phyloP scores from a whole-genome alignment of 2,329 filamentous ascomycete genomes.

The Curvularia sp. region DNA sequence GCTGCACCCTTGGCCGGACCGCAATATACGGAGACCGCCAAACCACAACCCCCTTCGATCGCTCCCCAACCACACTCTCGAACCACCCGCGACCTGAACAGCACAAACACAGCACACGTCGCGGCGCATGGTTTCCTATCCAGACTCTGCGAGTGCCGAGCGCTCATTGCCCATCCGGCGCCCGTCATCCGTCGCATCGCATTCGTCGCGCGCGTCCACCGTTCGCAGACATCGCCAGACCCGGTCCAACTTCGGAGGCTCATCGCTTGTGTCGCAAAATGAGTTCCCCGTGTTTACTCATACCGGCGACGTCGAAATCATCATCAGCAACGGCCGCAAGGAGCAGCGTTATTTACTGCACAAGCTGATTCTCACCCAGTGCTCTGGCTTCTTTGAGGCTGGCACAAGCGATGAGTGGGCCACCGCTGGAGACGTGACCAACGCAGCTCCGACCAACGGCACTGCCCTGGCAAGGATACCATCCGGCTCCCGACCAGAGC shows the following conservation, averaged over 20 bases:
- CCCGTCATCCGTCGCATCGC: slow-evolving; percentile 68
- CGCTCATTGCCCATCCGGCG: slow-evolving; percentile 65
- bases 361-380: slow-evolving; percentile 83
- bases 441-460: slow-evolving; percentile 32
- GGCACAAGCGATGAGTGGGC: slow-evolving; percentile 83
- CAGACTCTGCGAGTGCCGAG: slow-evolving; percentile 59
- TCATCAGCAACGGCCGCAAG: slow-evolving; percentile 71
- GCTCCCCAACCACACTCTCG: slow-evolving; percentile 9
- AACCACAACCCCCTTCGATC: slow-evolving; percentile 9
- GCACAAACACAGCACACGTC: slow-evolving; percentile 9
- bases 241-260: slow-evolving; percentile 78
- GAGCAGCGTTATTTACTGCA: slow-evolving; percentile 89
- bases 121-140: slow-evolving; percentile 67
- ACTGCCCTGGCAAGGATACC: slow-evolving; percentile 51
- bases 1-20: slow-evolving; percentile 9
- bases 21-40: slow-evolving; percentile 6
- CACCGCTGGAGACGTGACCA: slow-evolving; percentile 44
- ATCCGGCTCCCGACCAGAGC: slow-evolving; percentile 47
- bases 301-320: slow-evolving; percentile 90
- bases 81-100: slow-evolving; percentile 10
- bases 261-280: slow-evolving; percentile 74
- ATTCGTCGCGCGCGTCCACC: slow-evolving; percentile 59
- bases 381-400: slow-evolving; percentile 92
- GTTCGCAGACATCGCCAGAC: slow-evolving; percentile 74
- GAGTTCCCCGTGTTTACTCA: slow-evolving; percentile 92